phyloP scores from a whole-genome alignment of 1,284 basidiomycete species.

The Polyporus tsugae region DNA sequence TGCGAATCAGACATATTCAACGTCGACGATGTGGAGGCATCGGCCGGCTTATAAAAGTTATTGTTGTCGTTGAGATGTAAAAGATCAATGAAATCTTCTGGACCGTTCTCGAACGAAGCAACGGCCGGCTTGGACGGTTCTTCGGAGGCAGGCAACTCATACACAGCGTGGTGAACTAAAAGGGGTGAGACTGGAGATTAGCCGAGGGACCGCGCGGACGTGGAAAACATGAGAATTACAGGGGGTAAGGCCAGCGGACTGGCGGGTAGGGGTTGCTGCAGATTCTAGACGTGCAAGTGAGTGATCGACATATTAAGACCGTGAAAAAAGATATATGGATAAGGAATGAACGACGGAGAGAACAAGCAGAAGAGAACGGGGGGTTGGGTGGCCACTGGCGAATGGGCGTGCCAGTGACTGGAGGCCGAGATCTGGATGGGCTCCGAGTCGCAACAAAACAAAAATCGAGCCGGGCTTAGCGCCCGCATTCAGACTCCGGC shows the following conservation, averaged over 20 bases:
- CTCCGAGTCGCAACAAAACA: neutral
- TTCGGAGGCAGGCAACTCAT: constrained; percentile 31
- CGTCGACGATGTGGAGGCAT: constrained; percentile 30
- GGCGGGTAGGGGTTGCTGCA: constrained; percentile 31
- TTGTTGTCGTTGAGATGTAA: constrained; percentile 23
- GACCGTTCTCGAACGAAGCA: constrained; percentile 40
- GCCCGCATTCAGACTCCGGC: constrained; percentile 33
- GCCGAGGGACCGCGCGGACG: constrained; percentile 14
- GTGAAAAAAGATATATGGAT: constrained; percentile 26
- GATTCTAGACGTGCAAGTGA: constrained; percentile 26
- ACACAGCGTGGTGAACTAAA: constrained; percentile 29
- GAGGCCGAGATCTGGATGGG: constrained; percentile 9
- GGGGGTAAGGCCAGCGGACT: constrained; percentile 25
- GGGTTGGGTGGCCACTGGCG: constrained; percentile 21
- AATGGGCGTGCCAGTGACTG: constrained; percentile 26
- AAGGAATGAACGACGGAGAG: constrained; percentile 21
- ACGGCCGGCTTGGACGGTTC: constrained; percentile 31
- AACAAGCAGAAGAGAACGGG: neutral
- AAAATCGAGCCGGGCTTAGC: neutral
- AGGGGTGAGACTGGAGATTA: constrained; percentile 18
- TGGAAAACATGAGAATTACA: constrained; percentile 23
- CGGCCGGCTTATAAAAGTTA: constrained; percentile 34
- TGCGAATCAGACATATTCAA: constrained; percentile 39
- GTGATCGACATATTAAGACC: constrained; percentile 28
- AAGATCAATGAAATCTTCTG: constrained; percentile 35